phyloP scores from a whole-genome alignment of 805 yeast species.

The Sporopachydermia lactativora region DNA sequence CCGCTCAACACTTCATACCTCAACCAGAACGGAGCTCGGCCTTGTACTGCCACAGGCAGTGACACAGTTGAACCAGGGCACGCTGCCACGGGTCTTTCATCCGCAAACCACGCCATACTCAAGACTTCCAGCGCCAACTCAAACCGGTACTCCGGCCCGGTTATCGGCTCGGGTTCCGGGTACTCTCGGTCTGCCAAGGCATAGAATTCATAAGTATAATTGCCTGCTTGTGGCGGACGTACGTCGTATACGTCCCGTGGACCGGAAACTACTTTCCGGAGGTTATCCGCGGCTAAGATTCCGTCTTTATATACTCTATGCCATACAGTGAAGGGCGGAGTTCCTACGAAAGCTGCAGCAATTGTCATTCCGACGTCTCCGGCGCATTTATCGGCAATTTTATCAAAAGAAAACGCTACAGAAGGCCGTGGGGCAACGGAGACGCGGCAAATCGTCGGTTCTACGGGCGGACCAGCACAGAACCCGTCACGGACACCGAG shows the following conservation, averaged over 20 bases:
- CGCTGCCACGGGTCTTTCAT: conserved; percentile 16
- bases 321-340: conserved; percentile 67
- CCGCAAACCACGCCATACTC: conserved; percentile 24
- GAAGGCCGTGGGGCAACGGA: conserved; percentile 45
- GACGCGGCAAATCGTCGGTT: conserved; percentile 38
- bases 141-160: conserved; percentile 14
- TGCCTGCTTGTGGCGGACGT: conserved; percentile 71
- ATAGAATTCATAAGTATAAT: conserved; percentile 59
- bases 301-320: conserved; percentile 35
- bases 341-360: conserved; percentile 54
- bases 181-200: conserved; percentile 34
- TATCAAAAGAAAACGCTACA: conserved; percentile 28
- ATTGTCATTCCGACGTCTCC: conserved; percentile 83
- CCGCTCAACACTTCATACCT: conserved; percentile 54
- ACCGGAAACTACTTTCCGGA: conserved; percentile 18
- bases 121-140: conserved; percentile 18
- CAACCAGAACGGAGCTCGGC: conserved; percentile 67
- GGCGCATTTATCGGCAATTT: conserved; percentile 75
- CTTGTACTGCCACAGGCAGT: conserved; percentile 51
- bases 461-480: conserved; percentile 55
- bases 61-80: conserved; percentile 33
- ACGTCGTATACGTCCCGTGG: conserved; percentile 43
- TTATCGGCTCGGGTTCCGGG: conserved; percentile 19
- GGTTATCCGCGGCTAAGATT: conserved; percentile 16
- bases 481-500: conserved; percentile 37